Evolutionary conservation across 257 asterid species (phyloP).

Genomic region (Cruciata laevipes): DNA sequence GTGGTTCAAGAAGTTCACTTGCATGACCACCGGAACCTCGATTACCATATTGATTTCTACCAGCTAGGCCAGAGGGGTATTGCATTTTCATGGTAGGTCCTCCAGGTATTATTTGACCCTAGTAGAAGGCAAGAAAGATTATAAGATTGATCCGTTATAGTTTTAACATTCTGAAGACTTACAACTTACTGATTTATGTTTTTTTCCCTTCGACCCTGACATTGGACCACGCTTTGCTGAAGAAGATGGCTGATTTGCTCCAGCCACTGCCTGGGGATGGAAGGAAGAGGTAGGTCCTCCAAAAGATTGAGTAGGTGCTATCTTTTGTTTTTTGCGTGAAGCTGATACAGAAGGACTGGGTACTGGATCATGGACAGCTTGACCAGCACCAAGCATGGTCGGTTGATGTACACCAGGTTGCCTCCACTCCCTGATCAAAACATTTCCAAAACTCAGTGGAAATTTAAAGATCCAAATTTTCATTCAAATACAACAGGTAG

Average conservation of each 20-base stretch:
- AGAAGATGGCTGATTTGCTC: slow-evolving; percentile 58
- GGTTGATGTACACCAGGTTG: slow-evolving; percentile 26
- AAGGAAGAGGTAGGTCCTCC: slow-evolving; percentile 24
- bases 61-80: slow-evolving; percentile 58
- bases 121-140: slow-evolving; percentile 4
- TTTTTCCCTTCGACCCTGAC: slow-evolving; percentile 49
- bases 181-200: slow-evolving; percentile 49
- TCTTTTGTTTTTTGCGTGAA: slow-evolving; percentile 27
- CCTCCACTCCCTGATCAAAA: slow-evolving; percentile 27
- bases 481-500: neutral
- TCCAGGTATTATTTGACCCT: slow-evolving; percentile 50
- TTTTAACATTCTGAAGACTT: neutral
- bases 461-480: neutral
- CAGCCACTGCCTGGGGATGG: slow-evolving; percentile 20
- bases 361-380: slow-evolving; percentile 29
- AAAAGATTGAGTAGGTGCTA: slow-evolving; percentile 22
- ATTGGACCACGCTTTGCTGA: slow-evolving; percentile 60
- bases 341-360: slow-evolving; percentile 31
- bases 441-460: neutral
- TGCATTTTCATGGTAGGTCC: slow-evolving; percentile 64
- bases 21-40: slow-evolving; percentile 52
- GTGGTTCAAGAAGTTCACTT: slow-evolving; percentile 58
- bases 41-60: slow-evolving; percentile 70
- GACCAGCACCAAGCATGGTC: slow-evolving; percentile 20
- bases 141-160: neutral